Percentiles rank a stretch among this genome's conserved stretches.
phyloP scores from a whole-genome alignment of 768 basidiomycete species.

The Suillus subaureus region DNA sequence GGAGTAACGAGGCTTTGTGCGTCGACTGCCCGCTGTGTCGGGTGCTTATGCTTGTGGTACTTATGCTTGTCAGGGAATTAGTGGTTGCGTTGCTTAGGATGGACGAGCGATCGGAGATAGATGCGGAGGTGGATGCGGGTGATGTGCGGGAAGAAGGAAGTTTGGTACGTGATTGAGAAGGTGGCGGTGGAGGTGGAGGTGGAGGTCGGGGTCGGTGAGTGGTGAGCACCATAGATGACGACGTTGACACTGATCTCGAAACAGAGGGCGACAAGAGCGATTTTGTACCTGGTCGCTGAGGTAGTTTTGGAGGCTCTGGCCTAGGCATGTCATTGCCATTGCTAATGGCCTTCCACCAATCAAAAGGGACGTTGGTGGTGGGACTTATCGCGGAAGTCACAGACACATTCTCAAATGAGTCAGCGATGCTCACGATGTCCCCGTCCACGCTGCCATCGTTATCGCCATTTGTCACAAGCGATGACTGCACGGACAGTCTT shows the following conservation, averaged over 20 bases:
- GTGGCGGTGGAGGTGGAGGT: conserved; percentile 41
- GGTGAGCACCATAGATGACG: conserved; percentile 38
- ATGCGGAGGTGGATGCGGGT: conserved; percentile 38
- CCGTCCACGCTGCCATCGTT: conserved; percentile 37
- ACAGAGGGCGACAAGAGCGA: conserved; percentile 29
- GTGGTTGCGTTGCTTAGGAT: conserved; percentile 52
- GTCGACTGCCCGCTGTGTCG: conserved; percentile 30
- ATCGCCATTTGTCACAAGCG: conserved; percentile 49
- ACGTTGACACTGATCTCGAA: conserved; percentile 35
- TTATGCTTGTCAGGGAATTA: conserved; percentile 40
- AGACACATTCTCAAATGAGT: conserved; percentile 74
- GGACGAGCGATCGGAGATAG: conserved; percentile 65
- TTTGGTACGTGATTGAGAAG: conserved; percentile 19
- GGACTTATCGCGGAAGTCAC: conserved; percentile 57
- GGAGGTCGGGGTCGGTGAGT: conserved; percentile 46
- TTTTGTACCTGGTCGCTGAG: conserved; percentile 43
- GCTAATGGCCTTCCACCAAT: conserved; percentile 52
- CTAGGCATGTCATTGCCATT: conserved; percentile 32
- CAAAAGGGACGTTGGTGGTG: conserved; percentile 44
- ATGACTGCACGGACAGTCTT: conserved; percentile 24
- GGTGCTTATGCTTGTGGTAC: conserved; percentile 21
- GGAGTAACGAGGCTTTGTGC: conserved; percentile 33
- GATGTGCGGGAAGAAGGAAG: conserved; percentile 41
- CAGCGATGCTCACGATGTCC: conserved; percentile 61
- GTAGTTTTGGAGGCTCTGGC: conserved; percentile 47